Conservation (phyloP, 495 filamentous ascomycete species). For the Talaromyces nanjingensis region DNA sequence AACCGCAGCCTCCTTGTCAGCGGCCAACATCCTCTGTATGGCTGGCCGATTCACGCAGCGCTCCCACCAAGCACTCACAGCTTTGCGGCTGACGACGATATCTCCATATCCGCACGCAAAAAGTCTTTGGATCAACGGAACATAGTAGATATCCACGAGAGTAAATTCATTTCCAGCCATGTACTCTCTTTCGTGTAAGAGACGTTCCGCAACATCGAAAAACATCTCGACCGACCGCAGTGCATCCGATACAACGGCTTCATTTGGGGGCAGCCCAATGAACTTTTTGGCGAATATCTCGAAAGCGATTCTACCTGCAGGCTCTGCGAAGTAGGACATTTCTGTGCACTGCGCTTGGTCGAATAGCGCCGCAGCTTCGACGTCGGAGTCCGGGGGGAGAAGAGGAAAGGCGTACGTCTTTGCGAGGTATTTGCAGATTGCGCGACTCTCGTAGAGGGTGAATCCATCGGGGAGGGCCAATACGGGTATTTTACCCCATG, state of each 20-base stretch:
- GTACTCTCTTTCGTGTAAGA: constrained; percentile 30
- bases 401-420: constrained; percentile 31
- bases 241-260: constrained; percentile 28
- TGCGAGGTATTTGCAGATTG: constrained; percentile 41
- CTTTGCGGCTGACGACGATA: constrained; percentile 29
- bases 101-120: constrained; percentile 35
- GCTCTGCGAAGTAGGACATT: constrained; percentile 33
- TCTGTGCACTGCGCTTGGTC: constrained; percentile 34
- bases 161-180: constrained; percentile 36
- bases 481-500: constrained; percentile 33
- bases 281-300: constrained; percentile 37
- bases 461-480: constrained; percentile 21
- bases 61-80: constrained; percentile 34
- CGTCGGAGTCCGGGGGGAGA: constrained; percentile 28
- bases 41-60: constrained; percentile 27
- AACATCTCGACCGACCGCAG: constrained; percentile 28
- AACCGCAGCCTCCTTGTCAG: constrained; percentile 22
- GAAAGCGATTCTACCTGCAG: constrained; percentile 32
- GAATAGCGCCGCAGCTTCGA: constrained; percentile 34
- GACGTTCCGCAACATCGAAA: constrained; percentile 33
- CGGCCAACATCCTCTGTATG: constrained; percentile 24
- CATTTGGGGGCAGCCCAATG: constrained; percentile 32
- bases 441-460: constrained; percentile 38
- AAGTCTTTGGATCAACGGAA: constrained; percentile 35
- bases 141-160: constrained; percentile 39